These are phyloP conservation scores for Exidia glandulosa DNA, from an alignment of 768 basidiomycete species.

Conservation along the genomic window DNA sequence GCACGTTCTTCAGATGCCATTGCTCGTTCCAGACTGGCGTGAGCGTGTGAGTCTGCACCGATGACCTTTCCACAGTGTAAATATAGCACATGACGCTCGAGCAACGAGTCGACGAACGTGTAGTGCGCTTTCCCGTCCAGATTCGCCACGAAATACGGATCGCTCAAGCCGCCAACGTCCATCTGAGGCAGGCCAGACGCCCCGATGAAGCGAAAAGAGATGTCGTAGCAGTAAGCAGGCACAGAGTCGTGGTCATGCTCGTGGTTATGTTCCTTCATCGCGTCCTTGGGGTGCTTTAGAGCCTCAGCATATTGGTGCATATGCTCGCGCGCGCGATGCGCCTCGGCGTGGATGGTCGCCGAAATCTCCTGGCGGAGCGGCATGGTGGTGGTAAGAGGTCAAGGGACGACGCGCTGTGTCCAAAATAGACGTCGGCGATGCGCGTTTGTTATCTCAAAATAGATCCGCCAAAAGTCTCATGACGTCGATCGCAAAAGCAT, in stretches of 20 bases:
- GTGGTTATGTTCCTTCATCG: no score
- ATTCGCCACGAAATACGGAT: constrained; percentile 67
- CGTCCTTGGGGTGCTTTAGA: not conserved
- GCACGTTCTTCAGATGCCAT: constrained; percentile 68
- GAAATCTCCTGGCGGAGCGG: not conserved
- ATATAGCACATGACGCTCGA: not conserved
- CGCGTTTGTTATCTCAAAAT: no score
- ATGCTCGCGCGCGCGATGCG: not conserved
- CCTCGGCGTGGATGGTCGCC: not conserved
- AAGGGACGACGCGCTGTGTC: not conserved
- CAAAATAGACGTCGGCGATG: no score
- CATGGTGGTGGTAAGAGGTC: not conserved
- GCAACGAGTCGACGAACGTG: constrained; percentile 33
- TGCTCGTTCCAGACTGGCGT: constrained; percentile 66
- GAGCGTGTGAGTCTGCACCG: constrained; percentile 47
- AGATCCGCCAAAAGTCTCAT: no score
- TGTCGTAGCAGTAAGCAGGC: constrained; percentile 1
- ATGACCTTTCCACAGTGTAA: constrained; percentile 35
- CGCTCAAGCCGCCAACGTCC: constrained; percentile 51
- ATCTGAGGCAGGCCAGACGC: constrained; percentile 59
- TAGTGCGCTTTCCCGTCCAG: constrained; percentile 54
- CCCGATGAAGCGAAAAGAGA: constrained; percentile 47
- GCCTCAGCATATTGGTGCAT: not conserved
- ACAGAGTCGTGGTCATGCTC: not conserved
- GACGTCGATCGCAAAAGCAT: no score